Conservation (phyloP, 1,139 yeast species). For the Yamadazyma buinensis region DNA sequence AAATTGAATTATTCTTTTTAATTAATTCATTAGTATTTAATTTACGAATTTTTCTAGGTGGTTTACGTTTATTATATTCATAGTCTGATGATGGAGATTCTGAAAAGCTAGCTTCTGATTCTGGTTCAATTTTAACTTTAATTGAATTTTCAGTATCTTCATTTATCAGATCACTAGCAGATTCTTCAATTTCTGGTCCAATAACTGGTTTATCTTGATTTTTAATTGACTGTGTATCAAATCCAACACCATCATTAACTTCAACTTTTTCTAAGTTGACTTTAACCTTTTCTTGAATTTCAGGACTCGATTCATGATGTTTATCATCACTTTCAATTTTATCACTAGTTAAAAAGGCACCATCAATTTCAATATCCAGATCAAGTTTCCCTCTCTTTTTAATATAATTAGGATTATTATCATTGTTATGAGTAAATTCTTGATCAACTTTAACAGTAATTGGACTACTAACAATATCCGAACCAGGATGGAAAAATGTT, state of each 20-base stretch:
- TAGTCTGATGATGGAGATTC: neutral
- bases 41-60: neutral
- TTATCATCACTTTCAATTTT: neutral
- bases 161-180: neutral
- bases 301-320: neutral
- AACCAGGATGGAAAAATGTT: neutral
- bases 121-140: too few relatives aligned
- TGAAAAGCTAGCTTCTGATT: too few relatives aligned
- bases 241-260: too few relatives aligned
- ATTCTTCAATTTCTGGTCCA: neutral
- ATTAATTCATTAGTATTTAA: neutral
- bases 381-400: neutral
- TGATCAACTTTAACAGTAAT: neutral
- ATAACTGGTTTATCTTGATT: constrained; percentile 15
- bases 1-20: neutral
- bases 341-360: constrained; percentile 21
- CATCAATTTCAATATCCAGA: constrained; percentile 12
- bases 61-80: neutral
- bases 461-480: neutral
- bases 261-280: too few relatives aligned
- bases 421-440: neutral
- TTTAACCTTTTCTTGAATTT: too few relatives aligned
- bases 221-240: too few relatives aligned
- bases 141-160: neutral
- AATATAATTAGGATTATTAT: neutral